Evolutionary conservation across 139 green algal genomes (phyloP), one percentile per base, ranked within the genome.

Genomic region (Volvox africanus): DNA sequence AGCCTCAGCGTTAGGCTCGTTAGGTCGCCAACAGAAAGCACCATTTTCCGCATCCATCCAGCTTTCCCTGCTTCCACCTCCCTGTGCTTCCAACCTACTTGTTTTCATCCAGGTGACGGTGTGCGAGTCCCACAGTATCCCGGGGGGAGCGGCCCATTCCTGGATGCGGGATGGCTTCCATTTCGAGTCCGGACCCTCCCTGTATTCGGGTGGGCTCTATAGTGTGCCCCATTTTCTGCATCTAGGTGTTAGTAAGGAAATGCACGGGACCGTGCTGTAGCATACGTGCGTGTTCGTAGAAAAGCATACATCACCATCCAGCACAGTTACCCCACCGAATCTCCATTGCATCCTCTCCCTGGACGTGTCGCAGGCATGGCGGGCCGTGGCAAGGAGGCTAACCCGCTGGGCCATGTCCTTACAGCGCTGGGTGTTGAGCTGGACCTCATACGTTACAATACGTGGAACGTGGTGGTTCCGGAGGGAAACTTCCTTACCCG

Each of bases 391-490:
- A 87, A 92, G 35, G 95, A 86, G 14, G 96, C 96, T 75, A 99
- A 98, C 94, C 97, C 97, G 0, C 89, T 99, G 79, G 92, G 94
- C 1, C 96, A 98, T 61, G 95, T 98, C 24, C 92, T 98, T 11
- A 90, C 93, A 30, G 97, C 97, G 11, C 96, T 99, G 75, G 97
- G 89, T 0, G 96, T 98, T 93, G 86, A 93, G 5, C 94, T 99
- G 84, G 96, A 98, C 24, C 92, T 97, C 22, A 93, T 98, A 5
- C 79, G 96, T 26, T 99, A 99, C 94, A 96, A 99, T 91, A 95
- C 88, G 30, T 99, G 98, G 98, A 99, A 98, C 86, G 97, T 98
- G 35, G 79, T 99, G 26, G 93, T 99, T 71, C 98, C 98, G 18
- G 98, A 99, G 91, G 98, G 98, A 0, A 86, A 94, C 35, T 99